A percentile compares a stretch with the other conserved stretches of the same genome.
phyloP scores from a whole-genome alignment of 2,329 filamentous ascomycete genomes.

The Venturia effusa region DNA sequence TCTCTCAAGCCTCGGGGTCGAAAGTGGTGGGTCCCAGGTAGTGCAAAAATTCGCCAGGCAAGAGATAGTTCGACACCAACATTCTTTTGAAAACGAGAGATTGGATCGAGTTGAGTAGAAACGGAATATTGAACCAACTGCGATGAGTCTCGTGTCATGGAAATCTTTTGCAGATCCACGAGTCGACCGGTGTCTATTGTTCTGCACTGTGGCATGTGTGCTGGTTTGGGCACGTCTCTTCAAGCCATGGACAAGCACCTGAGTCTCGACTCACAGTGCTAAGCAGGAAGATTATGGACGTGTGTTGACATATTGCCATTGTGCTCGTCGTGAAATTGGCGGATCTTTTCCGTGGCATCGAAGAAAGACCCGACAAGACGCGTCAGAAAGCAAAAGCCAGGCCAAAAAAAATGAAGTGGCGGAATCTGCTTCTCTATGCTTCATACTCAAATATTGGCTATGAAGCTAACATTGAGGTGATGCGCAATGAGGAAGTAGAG shows the following conservation, averaged over 20 bases:
- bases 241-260: neutral
- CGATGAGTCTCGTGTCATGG: neutral
- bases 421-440: neutral
- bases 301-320: neutral
- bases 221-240: neutral
- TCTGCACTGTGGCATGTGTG: neutral
- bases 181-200: neutral
- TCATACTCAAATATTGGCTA: neutral
- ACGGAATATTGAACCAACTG: neutral
- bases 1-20: too few species aligned
- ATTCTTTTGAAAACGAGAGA: too few species aligned
- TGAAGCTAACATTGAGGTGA: neutral
- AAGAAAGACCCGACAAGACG: neutral
- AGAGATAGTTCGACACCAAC: too few species aligned
- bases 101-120: too few species aligned
- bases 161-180: neutral
- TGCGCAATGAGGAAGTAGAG: neutral
- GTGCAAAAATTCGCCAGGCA: too few species aligned
- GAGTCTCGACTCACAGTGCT: neutral
- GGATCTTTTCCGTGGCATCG: neutral
- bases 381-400: neutral
- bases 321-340: neutral
- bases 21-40: too few species aligned
- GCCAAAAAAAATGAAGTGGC: neutral
- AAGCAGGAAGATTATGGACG: neutral